phyloP scores from a whole-genome alignment of 257 asterid genomes.

The Petunia axillaris region DNA sequence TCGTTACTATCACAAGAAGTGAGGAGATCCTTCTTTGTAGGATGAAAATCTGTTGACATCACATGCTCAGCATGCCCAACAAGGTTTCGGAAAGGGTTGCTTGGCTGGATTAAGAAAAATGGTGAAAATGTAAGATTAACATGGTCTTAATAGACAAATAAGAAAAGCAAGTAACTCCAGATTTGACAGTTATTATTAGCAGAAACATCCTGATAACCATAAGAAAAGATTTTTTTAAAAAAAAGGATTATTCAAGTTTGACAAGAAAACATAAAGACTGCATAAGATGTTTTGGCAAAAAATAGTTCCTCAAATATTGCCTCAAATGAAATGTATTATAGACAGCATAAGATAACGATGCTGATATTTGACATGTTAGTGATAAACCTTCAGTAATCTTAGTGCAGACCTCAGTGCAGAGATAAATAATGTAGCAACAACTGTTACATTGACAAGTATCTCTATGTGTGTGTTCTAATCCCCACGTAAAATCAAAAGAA shows the following conservation, averaged over 20 bases:
- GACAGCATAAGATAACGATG: background rate
- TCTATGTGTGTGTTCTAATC: no score
- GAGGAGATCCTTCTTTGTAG: constrained; percentile 38
- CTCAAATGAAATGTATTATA: background rate
- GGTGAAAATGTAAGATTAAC: constrained; percentile 11
- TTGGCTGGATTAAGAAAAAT: constrained; percentile 35
- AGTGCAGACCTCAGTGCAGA: background rate
- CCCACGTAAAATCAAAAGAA: no score
- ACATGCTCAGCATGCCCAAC: constrained; percentile 51
- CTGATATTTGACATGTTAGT: background rate
- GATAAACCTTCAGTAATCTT: background rate
- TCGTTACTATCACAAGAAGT: constrained; percentile 48
- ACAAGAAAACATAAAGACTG: background rate
- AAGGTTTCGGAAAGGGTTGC: constrained; percentile 29
- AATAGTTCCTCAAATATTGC: background rate
- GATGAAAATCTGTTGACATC: constrained; percentile 53
- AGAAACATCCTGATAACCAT: background rate
- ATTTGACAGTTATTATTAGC: background rate
- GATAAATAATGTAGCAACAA: constrained; percentile 11
- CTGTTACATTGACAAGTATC: background rate
- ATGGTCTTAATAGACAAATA: constrained; percentile 12
- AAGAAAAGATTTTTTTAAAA: background rate
- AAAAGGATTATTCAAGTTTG: background rate
- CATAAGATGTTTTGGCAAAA: constrained; percentile 5
- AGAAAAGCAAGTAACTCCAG: background rate